Evolutionary conservation across 192 early-diverging fungal genomes (phyloP).

Genomic region (Cetraspora pellucida): DNA sequence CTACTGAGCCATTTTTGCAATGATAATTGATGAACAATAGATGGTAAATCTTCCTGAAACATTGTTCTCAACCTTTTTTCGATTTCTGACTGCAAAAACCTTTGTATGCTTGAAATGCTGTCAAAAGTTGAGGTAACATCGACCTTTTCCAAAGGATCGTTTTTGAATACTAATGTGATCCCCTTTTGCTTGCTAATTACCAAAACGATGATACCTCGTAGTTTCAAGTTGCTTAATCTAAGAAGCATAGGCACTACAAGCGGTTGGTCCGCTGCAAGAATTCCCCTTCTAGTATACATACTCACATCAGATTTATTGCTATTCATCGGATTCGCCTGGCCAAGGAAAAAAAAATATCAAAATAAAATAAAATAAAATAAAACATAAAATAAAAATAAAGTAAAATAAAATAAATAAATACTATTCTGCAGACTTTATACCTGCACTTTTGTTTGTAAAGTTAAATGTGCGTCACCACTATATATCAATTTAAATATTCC

Average conservation of each 20-base stretch:
- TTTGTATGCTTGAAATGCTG: constrained; percentile 80
- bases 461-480: constrained; percentile 89
- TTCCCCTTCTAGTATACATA: constrained; percentile 64
- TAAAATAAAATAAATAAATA: too few relatives aligned
- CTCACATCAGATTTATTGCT: constrained; percentile 58
- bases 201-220: constrained; percentile 90
- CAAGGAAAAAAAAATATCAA: too few relatives aligned
- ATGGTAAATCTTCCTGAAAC: constrained; percentile 93
- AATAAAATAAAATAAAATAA: too few relatives aligned
- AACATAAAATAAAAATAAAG: too few relatives aligned
- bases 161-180: constrained; percentile 96
- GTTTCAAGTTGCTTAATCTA: constrained; percentile 82
- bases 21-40: constrained; percentile 90
- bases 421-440: constrained; percentile 40
- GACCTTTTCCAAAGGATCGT: constrained; percentile 92
- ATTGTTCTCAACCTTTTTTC: constrained; percentile 85
- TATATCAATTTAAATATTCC: constrained; percentile 96
- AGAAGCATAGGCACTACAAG: constrained; percentile 96
- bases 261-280: constrained; percentile 90
- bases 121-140: constrained; percentile 98
- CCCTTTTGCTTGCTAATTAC: constrained; percentile 94
- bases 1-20: constrained; percentile 35
- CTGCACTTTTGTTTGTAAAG: constrained; percentile 92
- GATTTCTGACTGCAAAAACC: constrained; percentile 89
- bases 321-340: constrained; percentile 78